Evolutionary conservation across 2,329 filamentous ascomycete genomes (phyloP).

Genomic region (Trichoderma koningii): DNA sequence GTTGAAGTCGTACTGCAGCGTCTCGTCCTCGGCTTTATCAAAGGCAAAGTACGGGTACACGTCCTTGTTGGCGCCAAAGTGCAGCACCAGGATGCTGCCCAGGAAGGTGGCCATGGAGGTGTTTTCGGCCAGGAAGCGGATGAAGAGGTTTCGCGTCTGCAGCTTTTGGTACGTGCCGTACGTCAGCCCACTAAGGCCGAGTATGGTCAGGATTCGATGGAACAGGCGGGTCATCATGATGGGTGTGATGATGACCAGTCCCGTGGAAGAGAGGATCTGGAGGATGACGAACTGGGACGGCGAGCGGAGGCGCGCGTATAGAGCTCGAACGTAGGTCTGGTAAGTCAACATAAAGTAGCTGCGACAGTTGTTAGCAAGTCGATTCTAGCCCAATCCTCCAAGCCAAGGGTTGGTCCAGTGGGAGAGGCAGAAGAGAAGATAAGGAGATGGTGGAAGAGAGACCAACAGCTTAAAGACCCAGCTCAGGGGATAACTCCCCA

Average conservation of each 20-base stretch:
- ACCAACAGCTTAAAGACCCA: slow-evolving; percentile 70
- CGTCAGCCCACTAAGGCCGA: slow-evolving; percentile 60
- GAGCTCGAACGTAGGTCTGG: slow-evolving; percentile 68
- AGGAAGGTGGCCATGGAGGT: slow-evolving; percentile 69
- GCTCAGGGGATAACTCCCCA: slow-evolving; percentile 69
- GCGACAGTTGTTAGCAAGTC: neutral
- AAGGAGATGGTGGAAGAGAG: neutral
- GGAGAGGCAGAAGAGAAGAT: neutral
- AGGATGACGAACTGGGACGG: slow-evolving; percentile 66
- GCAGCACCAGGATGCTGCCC: slow-evolving; percentile 64
- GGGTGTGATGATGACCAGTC: slow-evolving; percentile 64
- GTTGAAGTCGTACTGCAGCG: slow-evolving; percentile 60
- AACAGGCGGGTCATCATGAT: slow-evolving; percentile 63
- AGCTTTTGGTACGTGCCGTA: slow-evolving; percentile 67
- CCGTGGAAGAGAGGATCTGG: slow-evolving; percentile 63
- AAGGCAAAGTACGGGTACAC: slow-evolving; percentile 72
- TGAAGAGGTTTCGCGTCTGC: slow-evolving; percentile 66
- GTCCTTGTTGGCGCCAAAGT: slow-evolving; percentile 67
- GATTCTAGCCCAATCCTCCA: too few species aligned
- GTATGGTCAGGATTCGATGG: slow-evolving; percentile 56
- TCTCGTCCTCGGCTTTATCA: slow-evolving; percentile 49
- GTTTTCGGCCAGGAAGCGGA: slow-evolving; percentile 67
- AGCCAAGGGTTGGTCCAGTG: too few species aligned
- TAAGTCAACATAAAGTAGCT: slow-evolving; percentile 70
- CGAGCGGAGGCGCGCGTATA: slow-evolving; percentile 68